A percentile compares a stretch with the other conserved stretches of the same genome.
These are phyloP conservation scores for Exophiala mesophila DNA, from an alignment of 2,329 filamentous ascomycete species.

Conservation along the genomic window DNA sequence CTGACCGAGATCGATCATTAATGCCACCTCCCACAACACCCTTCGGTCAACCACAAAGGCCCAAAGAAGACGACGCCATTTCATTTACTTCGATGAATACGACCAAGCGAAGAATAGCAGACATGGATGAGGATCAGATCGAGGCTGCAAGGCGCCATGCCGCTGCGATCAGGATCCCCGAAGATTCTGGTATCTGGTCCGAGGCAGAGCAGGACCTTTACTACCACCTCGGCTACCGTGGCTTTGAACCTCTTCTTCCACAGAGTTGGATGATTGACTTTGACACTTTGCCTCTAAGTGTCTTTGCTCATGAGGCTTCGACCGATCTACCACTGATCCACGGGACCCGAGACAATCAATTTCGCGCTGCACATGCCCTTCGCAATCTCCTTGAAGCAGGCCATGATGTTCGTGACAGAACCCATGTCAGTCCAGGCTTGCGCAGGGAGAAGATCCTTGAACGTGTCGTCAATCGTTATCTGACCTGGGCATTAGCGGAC, in stretches of 20 bases:
- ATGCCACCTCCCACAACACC: slow-evolving; percentile 24
- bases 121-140: slow-evolving; percentile 20
- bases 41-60: neutral
- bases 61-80: slow-evolving; percentile 15
- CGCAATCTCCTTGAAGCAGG: slow-evolving; percentile 48
- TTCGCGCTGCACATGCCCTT: slow-evolving; percentile 50
- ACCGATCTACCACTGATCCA: slow-evolving; percentile 44
- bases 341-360: slow-evolving; percentile 36
- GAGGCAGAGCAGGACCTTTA: slow-evolving; percentile 50
- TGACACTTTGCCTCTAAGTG: slow-evolving; percentile 46
- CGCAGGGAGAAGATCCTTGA: slow-evolving; percentile 18
- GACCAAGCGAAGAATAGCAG: slow-evolving; percentile 8
- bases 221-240: slow-evolving; percentile 50
- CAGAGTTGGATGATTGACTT: slow-evolving; percentile 51
- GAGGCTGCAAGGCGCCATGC: slow-evolving; percentile 32
- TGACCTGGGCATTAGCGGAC: slow-evolving; percentile 52
- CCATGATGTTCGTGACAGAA: slow-evolving; percentile 48
- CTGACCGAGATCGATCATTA: slow-evolving; percentile 14
- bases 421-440: slow-evolving; percentile 33
- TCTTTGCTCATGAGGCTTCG: slow-evolving; percentile 42
- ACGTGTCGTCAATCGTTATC: slow-evolving; percentile 42
- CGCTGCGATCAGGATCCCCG: slow-evolving; percentile 37
- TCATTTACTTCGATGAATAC: slow-evolving; percentile 14
- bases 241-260: slow-evolving; percentile 53
- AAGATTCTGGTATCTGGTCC: slow-evolving; percentile 42